Base-by-base conservation (phyloP, 2,329 filamentous ascomycete genomes). In the Exophiala mesophila region DNA sequence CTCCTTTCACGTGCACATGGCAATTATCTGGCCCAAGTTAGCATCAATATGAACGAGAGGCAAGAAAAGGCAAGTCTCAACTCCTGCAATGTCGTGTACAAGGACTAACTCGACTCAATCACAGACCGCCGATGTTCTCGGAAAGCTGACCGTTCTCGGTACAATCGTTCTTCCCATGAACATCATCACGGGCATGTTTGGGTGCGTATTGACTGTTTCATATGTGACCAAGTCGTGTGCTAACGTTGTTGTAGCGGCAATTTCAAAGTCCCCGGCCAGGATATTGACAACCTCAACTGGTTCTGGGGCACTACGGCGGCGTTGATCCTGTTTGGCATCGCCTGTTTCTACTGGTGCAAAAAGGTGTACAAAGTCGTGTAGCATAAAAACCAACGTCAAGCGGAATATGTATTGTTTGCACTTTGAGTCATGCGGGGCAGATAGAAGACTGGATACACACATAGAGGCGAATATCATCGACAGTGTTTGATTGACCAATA, bases 81-180 rank as follows among this genome's bases (percentile, higher is more conserved):
- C 16, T 28, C 24, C n/a, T n/a, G 29, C 23, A 12, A 26, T 6
- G 23, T 26, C 23, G 7, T 26, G 23, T 26, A 26, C n/a, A n/a
- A n/a, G n/a, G n/a, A n/a, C n/a, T n/a, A 26, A 26, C 23, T 26
- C 23, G 6, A 23, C 12, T 5, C 7, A 15, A 15, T 45, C 10
- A 10, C 20, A 51, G 42, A 98, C 92, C 1, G 88, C 88, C 29
- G 90, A 98, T 61, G 88, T 96, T 1, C 77, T 98, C 9, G 89
- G 89, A 51, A 95, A 92, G 64, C 76, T 98, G 47, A 97, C 92
- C 0, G 92, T 98, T 1, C 74, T 98, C 1, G 92, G 92, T 52
- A 98, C 92, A 4, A 97, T 98, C 55, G 90, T 98, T 3, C 71
- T 98, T 43, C 92, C 92, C 8, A 95, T 98, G 89, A 98, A 98